phyloP scores from a whole-genome alignment of 768 basidiomycete genomes.

The Crucibulum laeve region DNA sequence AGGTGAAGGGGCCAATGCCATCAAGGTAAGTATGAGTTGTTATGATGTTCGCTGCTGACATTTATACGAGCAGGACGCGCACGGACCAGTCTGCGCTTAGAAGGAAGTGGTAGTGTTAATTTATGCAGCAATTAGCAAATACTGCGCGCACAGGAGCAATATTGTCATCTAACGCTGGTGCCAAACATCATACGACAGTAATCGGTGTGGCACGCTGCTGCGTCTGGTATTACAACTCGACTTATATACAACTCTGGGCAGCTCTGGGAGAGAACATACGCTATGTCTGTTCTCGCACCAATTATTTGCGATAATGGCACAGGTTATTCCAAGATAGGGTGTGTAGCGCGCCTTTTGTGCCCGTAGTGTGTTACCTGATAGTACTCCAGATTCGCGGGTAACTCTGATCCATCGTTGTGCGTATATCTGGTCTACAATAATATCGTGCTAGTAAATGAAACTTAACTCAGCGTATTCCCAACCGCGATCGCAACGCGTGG shows the following conservation, averaged over 20 bases:
- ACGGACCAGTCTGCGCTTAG: constrained; percentile 14
- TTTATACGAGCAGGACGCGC: constrained; percentile 19
- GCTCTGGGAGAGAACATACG: too few relatives aligned
- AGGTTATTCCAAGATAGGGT: constrained; percentile 97
- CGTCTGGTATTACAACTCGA: too few relatives aligned
- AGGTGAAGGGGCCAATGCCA: constrained; percentile 39
- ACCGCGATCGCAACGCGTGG: constrained; percentile 94
- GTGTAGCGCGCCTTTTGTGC: constrained; percentile 18
- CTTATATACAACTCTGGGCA: too few relatives aligned
- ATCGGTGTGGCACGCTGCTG: too few relatives aligned
- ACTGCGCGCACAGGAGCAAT: too few relatives aligned
- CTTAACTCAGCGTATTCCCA: constrained; percentile 75
- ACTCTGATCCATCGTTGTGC: constrained; percentile 97
- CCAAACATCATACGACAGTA: too few relatives aligned
- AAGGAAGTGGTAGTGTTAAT: too few relatives aligned
- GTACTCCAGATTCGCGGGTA: constrained; percentile 82
- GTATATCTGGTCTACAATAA: constrained; percentile 22
- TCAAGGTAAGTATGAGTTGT: constrained; percentile 46
- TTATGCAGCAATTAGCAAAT: too few relatives aligned
- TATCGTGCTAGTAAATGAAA: constrained; percentile 6
- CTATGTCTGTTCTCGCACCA: constrained; percentile 84
- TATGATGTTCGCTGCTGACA: not conserved
- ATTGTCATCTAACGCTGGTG: too few relatives aligned
- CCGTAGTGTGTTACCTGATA: constrained; percentile 4
- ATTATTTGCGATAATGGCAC: constrained; percentile 99